phyloP scores from a whole-genome alignment of 192 early-diverging fungal species.

The Entomortierella lignicola region DNA sequence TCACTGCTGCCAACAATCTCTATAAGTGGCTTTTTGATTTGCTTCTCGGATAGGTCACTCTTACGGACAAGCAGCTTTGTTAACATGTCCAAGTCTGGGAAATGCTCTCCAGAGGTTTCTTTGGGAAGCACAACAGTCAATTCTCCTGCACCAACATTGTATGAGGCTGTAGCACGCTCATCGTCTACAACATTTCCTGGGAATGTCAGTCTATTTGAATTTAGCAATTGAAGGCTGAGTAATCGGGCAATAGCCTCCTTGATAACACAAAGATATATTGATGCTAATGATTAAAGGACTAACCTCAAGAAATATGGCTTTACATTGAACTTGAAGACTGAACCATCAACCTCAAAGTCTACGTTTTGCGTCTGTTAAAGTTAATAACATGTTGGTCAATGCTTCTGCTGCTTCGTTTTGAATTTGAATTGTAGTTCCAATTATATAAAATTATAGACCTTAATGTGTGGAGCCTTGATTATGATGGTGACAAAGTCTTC shows the following conservation, averaged over 20 bases:
- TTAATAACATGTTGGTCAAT: no score
- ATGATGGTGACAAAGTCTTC: conserved; percentile 77
- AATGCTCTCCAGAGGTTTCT: conserved; percentile 78
- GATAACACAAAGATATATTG: no score
- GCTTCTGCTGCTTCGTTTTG: neutral
- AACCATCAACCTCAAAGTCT: conserved; percentile 85
- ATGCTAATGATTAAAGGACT: neutral
- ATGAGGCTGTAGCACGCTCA: conserved; percentile 81
- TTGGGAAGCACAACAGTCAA: conserved; percentile 85
- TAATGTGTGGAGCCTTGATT: conserved; percentile 87
- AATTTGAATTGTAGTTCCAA: neutral
- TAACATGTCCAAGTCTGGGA: conserved; percentile 90
- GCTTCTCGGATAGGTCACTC: conserved; percentile 49
- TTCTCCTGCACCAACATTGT: conserved; percentile 83
- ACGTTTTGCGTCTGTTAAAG: conserved; percentile 80
- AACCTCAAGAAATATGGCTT: conserved; percentile 93
- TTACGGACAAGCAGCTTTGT: conserved; percentile 81
- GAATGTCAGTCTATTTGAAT: conserved; percentile 72
- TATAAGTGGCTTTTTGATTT: conserved; percentile 67
- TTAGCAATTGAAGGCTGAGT: no score
- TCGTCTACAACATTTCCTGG: conserved; percentile 87
- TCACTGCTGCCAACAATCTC: conserved; percentile 66
- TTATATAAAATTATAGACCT: conserved; percentile 48
- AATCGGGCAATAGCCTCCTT: no score
- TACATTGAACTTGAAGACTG: conserved; percentile 89